Conservation (phyloP, 257 asterid genomes). For the Gentiana dahurica region DNA sequence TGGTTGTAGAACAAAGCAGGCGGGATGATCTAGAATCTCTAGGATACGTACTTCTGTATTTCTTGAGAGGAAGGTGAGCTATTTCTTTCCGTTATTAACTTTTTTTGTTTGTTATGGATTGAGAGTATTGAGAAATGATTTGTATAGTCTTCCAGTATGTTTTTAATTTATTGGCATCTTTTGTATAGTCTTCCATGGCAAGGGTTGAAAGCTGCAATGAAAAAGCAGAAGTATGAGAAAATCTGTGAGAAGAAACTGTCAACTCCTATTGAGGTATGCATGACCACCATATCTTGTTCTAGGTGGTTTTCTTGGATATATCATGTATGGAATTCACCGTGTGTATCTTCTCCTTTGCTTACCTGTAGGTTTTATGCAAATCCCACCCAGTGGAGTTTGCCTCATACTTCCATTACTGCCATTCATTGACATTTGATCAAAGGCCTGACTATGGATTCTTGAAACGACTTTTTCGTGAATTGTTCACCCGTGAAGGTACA, state of each 20-base stretch:
- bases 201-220: slow-evolving; percentile 34
- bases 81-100: not conserved
- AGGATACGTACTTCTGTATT: slow-evolving; percentile 37
- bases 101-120: not conserved
- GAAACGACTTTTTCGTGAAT: slow-evolving; percentile 27
- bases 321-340: not conserved
- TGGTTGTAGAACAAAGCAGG: slow-evolving; percentile 34
- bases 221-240: slow-evolving; percentile 34
- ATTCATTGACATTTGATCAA: slow-evolving; percentile 32
- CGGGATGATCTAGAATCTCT: slow-evolving; percentile 45
- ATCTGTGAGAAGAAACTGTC: slow-evolving; percentile 35
- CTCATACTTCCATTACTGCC: slow-evolving; percentile 35
- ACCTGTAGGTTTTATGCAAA: slow-evolving; percentile 27
- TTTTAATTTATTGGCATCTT: too few relatives aligned
- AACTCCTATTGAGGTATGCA: slow-evolving; percentile 33
- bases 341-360: not conserved
- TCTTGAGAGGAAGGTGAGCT: slow-evolving; percentile 33
- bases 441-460: slow-evolving; percentile 6
- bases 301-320: not conserved
- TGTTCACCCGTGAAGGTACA: slow-evolving; percentile 25
- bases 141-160: too few relatives aligned
- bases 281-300: not conserved
- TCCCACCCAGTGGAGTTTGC: slow-evolving; percentile 35
- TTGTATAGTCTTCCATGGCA: slow-evolving; percentile 26
- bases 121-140: too few relatives aligned